These are phyloP conservation scores for Neocatenulostroma microsporum DNA, from an alignment of 2,329 filamentous ascomycete genomes.

Conservation along the genomic window DNA sequence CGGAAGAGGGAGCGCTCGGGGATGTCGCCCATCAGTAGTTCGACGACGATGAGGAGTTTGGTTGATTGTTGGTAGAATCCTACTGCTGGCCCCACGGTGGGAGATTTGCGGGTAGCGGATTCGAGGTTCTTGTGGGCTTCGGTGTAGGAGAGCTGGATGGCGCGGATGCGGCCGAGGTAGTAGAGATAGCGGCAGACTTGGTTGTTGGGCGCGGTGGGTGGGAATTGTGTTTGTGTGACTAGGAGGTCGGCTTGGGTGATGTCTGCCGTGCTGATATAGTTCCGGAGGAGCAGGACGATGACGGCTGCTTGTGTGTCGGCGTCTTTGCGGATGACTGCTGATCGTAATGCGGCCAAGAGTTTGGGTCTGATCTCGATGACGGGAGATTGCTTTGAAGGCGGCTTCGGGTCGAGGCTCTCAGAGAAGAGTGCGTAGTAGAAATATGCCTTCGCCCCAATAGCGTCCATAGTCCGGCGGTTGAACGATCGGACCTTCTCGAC, in stretches of 20 bases:
- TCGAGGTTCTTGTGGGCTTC: slow-evolving; percentile 92
- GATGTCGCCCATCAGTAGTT: slow-evolving; percentile 97
- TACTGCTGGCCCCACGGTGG: slow-evolving; percentile 76
- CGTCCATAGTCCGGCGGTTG: slow-evolving; percentile 90
- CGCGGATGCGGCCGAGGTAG: slow-evolving; percentile 92
- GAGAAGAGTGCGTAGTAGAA: slow-evolving; percentile 97
- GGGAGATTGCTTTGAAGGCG: slow-evolving; percentile 80
- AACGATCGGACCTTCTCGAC: slow-evolving; percentile 77
- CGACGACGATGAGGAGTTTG: slow-evolving; percentile 92
- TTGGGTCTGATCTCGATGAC: slow-evolving; percentile 79
- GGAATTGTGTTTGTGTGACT: slow-evolving; percentile 92
- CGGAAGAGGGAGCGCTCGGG: slow-evolving; percentile 93
- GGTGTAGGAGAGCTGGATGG: slow-evolving; percentile 93
- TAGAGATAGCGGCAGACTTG: slow-evolving; percentile 96
- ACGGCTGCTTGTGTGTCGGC: slow-evolving; percentile 95
- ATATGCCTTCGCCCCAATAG: slow-evolving; percentile 89
- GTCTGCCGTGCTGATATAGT: slow-evolving; percentile 92
- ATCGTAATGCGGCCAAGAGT: slow-evolving; percentile 80
- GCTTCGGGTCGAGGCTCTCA: slow-evolving; percentile 79
- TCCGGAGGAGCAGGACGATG: slow-evolving; percentile 88
- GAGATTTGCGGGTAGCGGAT: slow-evolving; percentile 89
- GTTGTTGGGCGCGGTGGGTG: slow-evolving; percentile 89
- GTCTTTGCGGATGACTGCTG: slow-evolving; percentile 93
- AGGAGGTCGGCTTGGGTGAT: slow-evolving; percentile 94
- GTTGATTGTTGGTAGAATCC: slow-evolving; percentile 95